These are phyloP conservation scores for Alternaria sp. DNA, from an alignment of 2,329 filamentous ascomycete genomes.

Conservation along the genomic window DNA sequence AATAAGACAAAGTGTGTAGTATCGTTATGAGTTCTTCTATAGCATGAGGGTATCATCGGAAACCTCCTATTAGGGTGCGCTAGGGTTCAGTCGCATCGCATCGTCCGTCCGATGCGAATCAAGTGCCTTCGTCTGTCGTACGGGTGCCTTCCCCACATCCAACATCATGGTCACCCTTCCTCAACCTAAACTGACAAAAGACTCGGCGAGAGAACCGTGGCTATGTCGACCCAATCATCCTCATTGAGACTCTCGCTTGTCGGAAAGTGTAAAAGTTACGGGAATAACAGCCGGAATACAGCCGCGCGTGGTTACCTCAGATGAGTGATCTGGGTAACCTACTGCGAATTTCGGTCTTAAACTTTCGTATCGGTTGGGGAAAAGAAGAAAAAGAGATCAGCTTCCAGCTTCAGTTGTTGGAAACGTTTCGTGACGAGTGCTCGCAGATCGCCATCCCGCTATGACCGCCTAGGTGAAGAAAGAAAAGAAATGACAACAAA, in stretches of 20 bases:
- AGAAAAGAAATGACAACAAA: slow-evolving; percentile 9
- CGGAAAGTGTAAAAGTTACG: background rate
- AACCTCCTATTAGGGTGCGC: slow-evolving; percentile 12
- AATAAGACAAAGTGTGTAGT: background rate
- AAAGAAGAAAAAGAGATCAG: background rate
- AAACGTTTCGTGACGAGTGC: background rate
- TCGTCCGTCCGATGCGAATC: background rate
- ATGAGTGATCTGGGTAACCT: background rate
- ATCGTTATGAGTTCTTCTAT: slow-evolving; percentile 16
- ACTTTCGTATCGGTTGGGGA: background rate
- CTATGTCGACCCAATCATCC: background rate
- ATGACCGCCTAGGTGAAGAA: slow-evolving; percentile 2
- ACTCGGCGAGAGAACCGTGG: background rate
- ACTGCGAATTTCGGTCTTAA: background rate
- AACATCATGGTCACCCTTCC: background rate
- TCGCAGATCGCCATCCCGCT: background rate
- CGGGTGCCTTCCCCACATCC: background rate
- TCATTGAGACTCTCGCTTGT: background rate
- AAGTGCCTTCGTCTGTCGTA: background rate
- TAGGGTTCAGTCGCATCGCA: slow-evolving; percentile 7
- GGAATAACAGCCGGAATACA: background rate
- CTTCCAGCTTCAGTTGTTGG: background rate
- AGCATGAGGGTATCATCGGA: slow-evolving; percentile 13
- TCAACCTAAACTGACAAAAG: background rate
- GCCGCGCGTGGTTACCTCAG: background rate